Evolutionary conservation across 495 filamentous ascomycete species (phyloP), one percentile per base, ranked within the genome.

Genomic region (Parachaetomium inaequale): DNA sequence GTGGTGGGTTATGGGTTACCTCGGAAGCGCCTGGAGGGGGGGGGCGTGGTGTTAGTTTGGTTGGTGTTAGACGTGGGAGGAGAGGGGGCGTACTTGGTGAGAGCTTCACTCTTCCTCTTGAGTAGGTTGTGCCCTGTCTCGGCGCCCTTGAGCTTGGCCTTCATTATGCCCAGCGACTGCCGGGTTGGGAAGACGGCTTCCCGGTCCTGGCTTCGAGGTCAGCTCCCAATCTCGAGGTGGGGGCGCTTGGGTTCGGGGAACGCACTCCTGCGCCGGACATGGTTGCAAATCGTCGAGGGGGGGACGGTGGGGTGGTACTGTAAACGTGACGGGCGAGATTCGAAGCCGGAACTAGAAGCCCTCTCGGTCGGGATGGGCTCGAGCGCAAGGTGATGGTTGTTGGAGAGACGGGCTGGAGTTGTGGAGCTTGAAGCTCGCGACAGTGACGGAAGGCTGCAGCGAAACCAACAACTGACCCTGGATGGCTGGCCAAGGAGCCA

Each of bases 101-200:
- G 81, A 62, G 92, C 91, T 77, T 98, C 94, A 75, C 89, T 93
- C 81, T 96, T 96, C 74, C 91, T 82, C 81, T 96, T 96, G 50
- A 96, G 78, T 66, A 96, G 78, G 72, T 81, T 92, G 78, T 96
- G 91, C 23, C 91, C 91, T 26, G 82, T 93, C 75, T 96, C 89
- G 55, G 94, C 94, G 47, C 94, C 94, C 79, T 99, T 99, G 69
- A 99, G 85, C 84, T 99, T 99, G 63, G 87, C 85, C 79, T 99
- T 98, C 95, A 99, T 99, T 69, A 93, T 76, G 65, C 90, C 92
- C 72, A 99, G 78, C 63, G 92, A 96, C 83, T 99, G 94, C 70
- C 94, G 90, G 68, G 94, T 99, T 65, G 94, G 90, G 79, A 99
- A 99, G 81, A 99, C 94, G 71, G 93, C 82, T 78, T 99, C 94